Base-by-base conservation (phyloP, 2,329 filamentous ascomycete genomes). In the Botrytis medusae region DNA sequence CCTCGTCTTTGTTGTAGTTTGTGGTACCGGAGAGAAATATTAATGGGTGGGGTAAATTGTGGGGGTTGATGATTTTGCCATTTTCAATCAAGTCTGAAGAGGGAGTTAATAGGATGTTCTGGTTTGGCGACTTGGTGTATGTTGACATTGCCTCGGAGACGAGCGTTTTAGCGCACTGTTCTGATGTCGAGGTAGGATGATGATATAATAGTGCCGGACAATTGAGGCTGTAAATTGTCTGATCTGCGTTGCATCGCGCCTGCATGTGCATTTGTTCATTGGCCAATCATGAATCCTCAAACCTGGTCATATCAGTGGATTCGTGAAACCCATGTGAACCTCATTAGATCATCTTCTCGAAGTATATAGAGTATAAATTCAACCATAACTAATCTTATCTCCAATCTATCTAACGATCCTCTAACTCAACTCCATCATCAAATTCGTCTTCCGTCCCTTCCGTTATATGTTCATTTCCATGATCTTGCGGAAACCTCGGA, bases 181-280 rank as follows among this genome's bases (percentile, higher is more conserved):
- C 90, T 95, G 94, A 82, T 98, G 68, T 96, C 92, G 29, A 93
- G 92, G 93, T 73, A 98, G 81, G 95, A 98, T 84, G 95, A 95
- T n/a, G 97, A 96, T 81, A 89, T 98, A 75, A 97, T 93, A 80
- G 84, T 98, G 77, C n/a, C 18, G 25, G 22, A n/a, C 10, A 2
- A 29, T 57, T 29, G 51, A 46, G 29, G 32, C 16, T 46, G 16
- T 54, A 37, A 18, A 37, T 62, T 18, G 40, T 29, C 62, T 34
- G n/a, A 29, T 34, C n/a, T n/a, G 22, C 20, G 25, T 34, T 70
- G 32, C 14, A 32, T 44, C n/a, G 44, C 51, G 14, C n/a, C 32
- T 25, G 51, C 51, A 62, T 44, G n/a, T 61, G 37, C 51, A 46
- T 34, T 20, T 44, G 14, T 18, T 34, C n/a, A 46, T 32, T 62